Evolutionary conservation across 2,329 filamentous ascomycete species (phyloP).

Genomic region (Penicillium sp.): DNA sequence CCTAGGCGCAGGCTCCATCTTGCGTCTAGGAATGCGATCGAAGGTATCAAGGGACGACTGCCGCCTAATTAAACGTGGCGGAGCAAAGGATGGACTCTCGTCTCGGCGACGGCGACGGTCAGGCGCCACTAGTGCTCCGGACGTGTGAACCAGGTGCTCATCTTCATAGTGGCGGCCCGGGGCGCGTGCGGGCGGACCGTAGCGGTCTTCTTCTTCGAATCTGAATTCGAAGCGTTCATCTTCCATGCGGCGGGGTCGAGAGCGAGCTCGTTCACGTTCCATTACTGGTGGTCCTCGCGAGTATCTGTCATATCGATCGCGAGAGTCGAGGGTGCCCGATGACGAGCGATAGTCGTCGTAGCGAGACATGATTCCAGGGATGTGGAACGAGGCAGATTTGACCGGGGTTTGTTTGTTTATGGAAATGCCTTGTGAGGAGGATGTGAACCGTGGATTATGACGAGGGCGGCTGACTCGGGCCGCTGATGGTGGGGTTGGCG

Average conservation of each 20-base stretch:
- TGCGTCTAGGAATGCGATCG: slow-evolving; percentile 68
- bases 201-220: slow-evolving; percentile 1
- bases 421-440: background rate
- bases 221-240: slow-evolving; percentile 12
- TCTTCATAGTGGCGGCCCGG: slow-evolving; percentile 43
- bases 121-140: slow-evolving; percentile 57
- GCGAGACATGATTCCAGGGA: slow-evolving; percentile 34
- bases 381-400: slow-evolving; percentile 3
- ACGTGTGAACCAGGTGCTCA: slow-evolving; percentile 42
- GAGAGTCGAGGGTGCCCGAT: slow-evolving; percentile 35
- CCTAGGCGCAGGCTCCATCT: slow-evolving; percentile 50
- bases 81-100: slow-evolving; percentile 52
- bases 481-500: slow-evolving; percentile 25
- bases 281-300: slow-evolving; percentile 36
- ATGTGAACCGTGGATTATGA: slow-evolving; percentile 12
- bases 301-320: slow-evolving; percentile 45
- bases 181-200: slow-evolving; percentile 44
- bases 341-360: slow-evolving; percentile 40
- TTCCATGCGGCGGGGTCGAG: slow-evolving; percentile 33
- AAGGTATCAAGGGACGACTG: slow-evolving; percentile 91
- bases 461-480: slow-evolving; percentile 37
- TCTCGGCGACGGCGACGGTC: slow-evolving; percentile 57
- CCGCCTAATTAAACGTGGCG: slow-evolving; percentile 66
- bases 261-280: slow-evolving; percentile 38
- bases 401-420: slow-evolving; percentile 2